A percentile compares a stretch with the other conserved stretches of the same genome.
Evolutionary conservation across 2,329 filamentous ascomycete species (phyloP).

Genomic region (Hypoxylon sp.): DNA sequence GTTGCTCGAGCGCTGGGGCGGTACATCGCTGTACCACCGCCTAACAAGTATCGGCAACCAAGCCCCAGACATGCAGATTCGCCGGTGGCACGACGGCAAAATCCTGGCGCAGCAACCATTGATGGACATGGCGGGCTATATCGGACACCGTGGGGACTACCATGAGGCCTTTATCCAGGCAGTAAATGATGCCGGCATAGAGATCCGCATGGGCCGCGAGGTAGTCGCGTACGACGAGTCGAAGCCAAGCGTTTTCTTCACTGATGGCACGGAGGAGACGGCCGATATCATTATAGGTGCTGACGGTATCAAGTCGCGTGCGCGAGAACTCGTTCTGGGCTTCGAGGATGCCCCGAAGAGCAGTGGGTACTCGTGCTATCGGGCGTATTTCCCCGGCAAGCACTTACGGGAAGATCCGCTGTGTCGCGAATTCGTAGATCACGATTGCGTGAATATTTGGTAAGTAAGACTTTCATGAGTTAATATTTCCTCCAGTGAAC

Average conservation of each 20-base stretch:
- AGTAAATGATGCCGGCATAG: slow-evolving; percentile 59
- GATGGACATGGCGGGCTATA: slow-evolving; percentile 67
- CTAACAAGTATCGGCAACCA: slow-evolving; percentile 64
- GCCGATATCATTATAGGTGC: slow-evolving; percentile 67
- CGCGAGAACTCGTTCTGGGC: slow-evolving; percentile 66
- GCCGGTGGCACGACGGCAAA: slow-evolving; percentile 64
- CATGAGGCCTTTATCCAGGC: slow-evolving; percentile 60
- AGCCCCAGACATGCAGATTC: slow-evolving; percentile 63
- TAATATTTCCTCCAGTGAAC: no score
- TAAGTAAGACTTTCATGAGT: slow-evolving; percentile 17
- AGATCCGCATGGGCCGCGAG: slow-evolving; percentile 59
- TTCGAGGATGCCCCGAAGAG: slow-evolving; percentile 67
- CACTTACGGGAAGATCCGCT: slow-evolving; percentile 55
- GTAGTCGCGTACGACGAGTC: slow-evolving; percentile 58
- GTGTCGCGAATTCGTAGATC: slow-evolving; percentile 59
- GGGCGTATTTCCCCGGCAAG: slow-evolving; percentile 61
- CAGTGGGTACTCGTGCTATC: slow-evolving; percentile 68
- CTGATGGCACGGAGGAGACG: slow-evolving; percentile 56
- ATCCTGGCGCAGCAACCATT: slow-evolving; percentile 63
- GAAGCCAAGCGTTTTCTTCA: slow-evolving; percentile 54
- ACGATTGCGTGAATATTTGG: slow-evolving; percentile 63
- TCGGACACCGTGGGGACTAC: slow-evolving; percentile 62
- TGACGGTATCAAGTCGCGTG: slow-evolving; percentile 66
- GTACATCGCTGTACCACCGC: slow-evolving; percentile 55
- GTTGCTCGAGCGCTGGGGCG: slow-evolving; percentile 62